A percentile compares a stretch with the other conserved stretches of the same genome.
Conservation (phyloP, 2,329 filamentous ascomycete species). For the Diaporthe sp. region DNA sequence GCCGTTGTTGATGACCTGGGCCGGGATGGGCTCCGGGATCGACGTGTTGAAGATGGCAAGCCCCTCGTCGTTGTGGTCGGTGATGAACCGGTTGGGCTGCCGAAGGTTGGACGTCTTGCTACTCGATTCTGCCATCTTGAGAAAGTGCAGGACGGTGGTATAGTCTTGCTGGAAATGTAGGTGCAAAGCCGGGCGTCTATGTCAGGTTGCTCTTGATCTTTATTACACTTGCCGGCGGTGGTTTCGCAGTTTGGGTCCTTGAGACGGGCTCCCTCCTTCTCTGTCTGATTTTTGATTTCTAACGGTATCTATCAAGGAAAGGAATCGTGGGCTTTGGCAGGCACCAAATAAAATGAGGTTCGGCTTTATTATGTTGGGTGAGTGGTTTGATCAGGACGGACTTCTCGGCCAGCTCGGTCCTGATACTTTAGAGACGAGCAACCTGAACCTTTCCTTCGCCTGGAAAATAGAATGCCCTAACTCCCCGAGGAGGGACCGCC, state of each 20-base stretch:
- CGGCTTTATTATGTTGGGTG: background rate
- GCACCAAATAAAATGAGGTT: background rate
- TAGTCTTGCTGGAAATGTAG: background rate
- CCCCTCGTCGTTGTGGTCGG: conserved; percentile 52
- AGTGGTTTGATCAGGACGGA: background rate
- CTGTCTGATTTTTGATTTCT: background rate
- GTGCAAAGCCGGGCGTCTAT: background rate
- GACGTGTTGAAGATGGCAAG: conserved; percentile 52
- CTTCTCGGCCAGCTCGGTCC: conserved; percentile 4
- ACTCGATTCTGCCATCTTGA: conserved; percentile 34
- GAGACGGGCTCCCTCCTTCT: background rate
- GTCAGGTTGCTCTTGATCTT: background rate
- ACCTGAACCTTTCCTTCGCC: too few relatives aligned
- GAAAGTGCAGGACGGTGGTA: background rate
- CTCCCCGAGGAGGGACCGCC: background rate
- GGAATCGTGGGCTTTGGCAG: background rate
- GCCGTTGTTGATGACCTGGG: conserved; percentile 50
- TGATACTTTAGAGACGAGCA: background rate
- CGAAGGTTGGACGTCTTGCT: conserved; percentile 22
- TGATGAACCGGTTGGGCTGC: conserved; percentile 49
- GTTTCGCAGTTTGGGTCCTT: background rate
- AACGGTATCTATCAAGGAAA: background rate
- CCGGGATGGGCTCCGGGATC: conserved; percentile 46
- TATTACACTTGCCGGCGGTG: background rate
- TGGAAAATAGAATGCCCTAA: conserved; percentile 12